Evolutionary conservation across 805 yeast genomes (phyloP), one percentile per base, ranked within the genome.

Genomic region (Wickerhamiella occidentalis): DNA sequence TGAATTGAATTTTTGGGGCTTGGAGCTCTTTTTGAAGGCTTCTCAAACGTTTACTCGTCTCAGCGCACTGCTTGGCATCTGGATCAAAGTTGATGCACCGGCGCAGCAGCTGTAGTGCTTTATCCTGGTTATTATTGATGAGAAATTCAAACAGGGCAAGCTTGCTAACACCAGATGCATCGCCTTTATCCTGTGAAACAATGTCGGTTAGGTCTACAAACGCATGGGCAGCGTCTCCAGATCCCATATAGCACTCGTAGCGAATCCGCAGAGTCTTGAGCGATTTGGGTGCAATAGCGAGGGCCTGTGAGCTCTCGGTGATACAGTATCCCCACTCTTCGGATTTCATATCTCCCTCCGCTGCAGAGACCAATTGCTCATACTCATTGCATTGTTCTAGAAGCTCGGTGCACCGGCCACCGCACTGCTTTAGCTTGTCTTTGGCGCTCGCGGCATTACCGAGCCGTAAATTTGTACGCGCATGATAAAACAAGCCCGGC

Each of bases 81-180:
- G 85, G 83, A 63, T 90, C 90, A 40, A 77, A 72, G 49, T 82
- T 78, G 45, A 90, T 67, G 61, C 96, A 87, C 54, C 75, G 78
- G 55, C 80, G 75, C 22, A 80, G 68, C 36, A 71, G 69, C 51
- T 64, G 69, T 57, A 75, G 64, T 0, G 82, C 73, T 22, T 70
- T 70, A 13, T 75, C 75, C 51, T 72, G 76, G 37, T 77, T 76
- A 35, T 70, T 67, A 13, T 49, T 47, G 43, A 51, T 48, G 37
- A 55, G 45, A 36, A 78, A 68, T 6, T 78, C 73, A 56, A 71
- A 79, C 45, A 75, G 64, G 50, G 74, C 74, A 18, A 77, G 61
- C 40, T 54, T 50, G 13, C 69, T 65, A 29, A 63, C 56, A 2
- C 58, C 47, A 13, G 50, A 60, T 35, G 56, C 59, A 40, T 60